These are phyloP conservation scores for Nepenthes gracilis DNA, from an alignment of 148 eudicot genomes.

Conservation along the genomic window DNA sequence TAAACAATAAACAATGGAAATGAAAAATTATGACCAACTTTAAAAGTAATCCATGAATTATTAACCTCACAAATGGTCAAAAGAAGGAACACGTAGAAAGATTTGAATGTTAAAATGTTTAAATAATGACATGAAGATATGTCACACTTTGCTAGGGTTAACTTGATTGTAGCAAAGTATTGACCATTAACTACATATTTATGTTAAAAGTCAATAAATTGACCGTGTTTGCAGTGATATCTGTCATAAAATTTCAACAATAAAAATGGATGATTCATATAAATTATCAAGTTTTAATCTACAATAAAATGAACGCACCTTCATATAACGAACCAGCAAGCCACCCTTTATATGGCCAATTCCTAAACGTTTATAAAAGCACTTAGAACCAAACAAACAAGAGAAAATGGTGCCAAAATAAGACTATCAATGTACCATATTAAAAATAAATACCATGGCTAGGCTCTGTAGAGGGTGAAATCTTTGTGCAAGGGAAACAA, in stretches of 20 bases:
- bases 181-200: too few species aligned
- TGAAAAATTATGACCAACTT: background rate
- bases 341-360: conserved; percentile 51
- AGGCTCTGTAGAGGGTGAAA: conserved; percentile 32
- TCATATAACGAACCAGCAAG: conserved; percentile 80
- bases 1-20: background rate
- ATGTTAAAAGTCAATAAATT: too few species aligned
- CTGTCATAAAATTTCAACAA: too few species aligned
- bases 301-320: conserved; percentile 34
- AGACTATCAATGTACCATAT: background rate
- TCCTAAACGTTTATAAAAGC: conserved; percentile 25
- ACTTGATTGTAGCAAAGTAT: too few species aligned
- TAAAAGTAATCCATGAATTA: too few species aligned
- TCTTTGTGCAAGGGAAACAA: conserved; percentile 84
- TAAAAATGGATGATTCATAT: background rate
- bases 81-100: too few species aligned
- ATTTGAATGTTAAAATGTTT: too few species aligned
- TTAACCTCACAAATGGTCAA: too few species aligned
- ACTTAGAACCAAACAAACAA: background rate
- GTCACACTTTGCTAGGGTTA: too few species aligned
- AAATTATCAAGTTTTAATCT: background rate
- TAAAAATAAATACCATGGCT: conserved; percentile 40
- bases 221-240: too few species aligned
- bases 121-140: too few species aligned
- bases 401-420: background rate